Conservation (phyloP, 225 moss, liverwort and hornwort genomes). For the Sphagnum contortum region DNA sequence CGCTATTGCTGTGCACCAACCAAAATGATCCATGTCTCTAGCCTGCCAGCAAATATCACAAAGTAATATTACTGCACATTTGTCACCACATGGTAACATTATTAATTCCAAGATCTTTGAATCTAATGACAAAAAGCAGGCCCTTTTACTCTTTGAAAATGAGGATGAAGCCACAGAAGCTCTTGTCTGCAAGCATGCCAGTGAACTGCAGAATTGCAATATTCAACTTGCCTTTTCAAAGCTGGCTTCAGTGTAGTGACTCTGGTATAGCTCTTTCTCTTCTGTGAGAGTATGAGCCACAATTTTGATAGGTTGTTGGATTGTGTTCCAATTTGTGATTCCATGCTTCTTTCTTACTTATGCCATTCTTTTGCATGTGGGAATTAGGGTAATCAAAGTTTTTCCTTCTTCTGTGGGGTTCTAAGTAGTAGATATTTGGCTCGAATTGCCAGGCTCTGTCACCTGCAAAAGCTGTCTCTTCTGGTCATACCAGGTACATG, state of each 20-base stretch:
- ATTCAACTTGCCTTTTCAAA: slow-evolving; percentile 97
- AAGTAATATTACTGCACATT: slow-evolving; percentile 77
- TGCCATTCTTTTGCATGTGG: no score
- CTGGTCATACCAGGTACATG: no score
- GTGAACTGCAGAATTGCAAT: slow-evolving; percentile 67
- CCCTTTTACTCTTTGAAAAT: slow-evolving; percentile 78
- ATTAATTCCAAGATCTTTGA: slow-evolving; percentile 94
- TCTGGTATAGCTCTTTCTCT: background rate
- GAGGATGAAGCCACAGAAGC: slow-evolving; percentile 99
- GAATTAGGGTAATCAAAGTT: no score
- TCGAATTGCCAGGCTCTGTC: no score
- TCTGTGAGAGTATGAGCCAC: slow-evolving; percentile 31
- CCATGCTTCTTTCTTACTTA: no score
- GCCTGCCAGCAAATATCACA: slow-evolving; percentile 72
- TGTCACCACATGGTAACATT: slow-evolving; percentile 70
- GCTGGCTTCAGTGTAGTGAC: slow-evolving; percentile 79
- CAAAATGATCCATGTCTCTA: slow-evolving; percentile 98
- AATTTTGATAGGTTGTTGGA: slow-evolving; percentile 45
- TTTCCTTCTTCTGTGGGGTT: no score
- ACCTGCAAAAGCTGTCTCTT: no score
- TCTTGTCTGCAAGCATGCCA: slow-evolving; percentile 97
- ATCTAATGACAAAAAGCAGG: slow-evolving; percentile 98
- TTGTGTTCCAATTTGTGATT: no score
- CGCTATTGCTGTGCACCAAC: slow-evolving; percentile 99
- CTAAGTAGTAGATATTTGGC: no score